Percentiles rank a stretch among this genome's conserved stretches.
Conservation (phyloP, 2,329 filamentous ascomycete genomes). For the Colletotrichum lindemuthianum region DNA sequence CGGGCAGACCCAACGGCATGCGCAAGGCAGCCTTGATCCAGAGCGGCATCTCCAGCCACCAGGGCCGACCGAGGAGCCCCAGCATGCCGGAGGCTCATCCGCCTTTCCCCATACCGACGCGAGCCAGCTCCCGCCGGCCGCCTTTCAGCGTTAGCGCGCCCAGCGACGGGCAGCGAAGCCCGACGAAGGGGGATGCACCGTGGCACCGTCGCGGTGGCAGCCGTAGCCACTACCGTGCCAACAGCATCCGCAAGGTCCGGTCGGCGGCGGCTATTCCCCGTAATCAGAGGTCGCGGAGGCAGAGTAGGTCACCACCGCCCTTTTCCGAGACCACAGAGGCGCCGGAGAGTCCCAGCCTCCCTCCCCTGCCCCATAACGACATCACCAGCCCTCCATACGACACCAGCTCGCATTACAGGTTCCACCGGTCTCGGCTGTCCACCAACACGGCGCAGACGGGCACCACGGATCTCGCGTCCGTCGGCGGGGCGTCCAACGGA, state of each 20-base stretch:
- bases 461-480: constrained; percentile 45
- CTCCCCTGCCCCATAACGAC: constrained; percentile 78
- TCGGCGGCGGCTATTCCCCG: constrained; percentile 80
- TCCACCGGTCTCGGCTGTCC: constrained; percentile 67
- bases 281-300: constrained; percentile 59
- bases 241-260: constrained; percentile 82
- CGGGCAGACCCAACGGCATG: constrained; percentile 69
- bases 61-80: constrained; percentile 71
- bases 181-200: constrained; percentile 69
- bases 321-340: constrained; percentile 74
- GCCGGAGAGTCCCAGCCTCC: constrained; percentile 76
- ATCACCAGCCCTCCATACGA: constrained; percentile 68
- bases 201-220: constrained; percentile 64
- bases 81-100: constrained; percentile 73
- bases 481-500: constrained; percentile 46
- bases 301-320: constrained; percentile 71
- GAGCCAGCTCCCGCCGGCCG: constrained; percentile 85
- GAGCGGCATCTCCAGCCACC: constrained; percentile 77
- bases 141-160: constrained; percentile 71
- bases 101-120: constrained; percentile 90
- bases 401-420: constrained; percentile 51
- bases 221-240: constrained; percentile 62
- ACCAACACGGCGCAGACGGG: constrained; percentile 66
- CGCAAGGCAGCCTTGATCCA: constrained; percentile 84
- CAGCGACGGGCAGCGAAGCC: constrained; percentile 81